Evolutionary conservation across 1,284 basidiomycete genomes (phyloP).

Genomic region (Takashimella koratensis): DNA sequence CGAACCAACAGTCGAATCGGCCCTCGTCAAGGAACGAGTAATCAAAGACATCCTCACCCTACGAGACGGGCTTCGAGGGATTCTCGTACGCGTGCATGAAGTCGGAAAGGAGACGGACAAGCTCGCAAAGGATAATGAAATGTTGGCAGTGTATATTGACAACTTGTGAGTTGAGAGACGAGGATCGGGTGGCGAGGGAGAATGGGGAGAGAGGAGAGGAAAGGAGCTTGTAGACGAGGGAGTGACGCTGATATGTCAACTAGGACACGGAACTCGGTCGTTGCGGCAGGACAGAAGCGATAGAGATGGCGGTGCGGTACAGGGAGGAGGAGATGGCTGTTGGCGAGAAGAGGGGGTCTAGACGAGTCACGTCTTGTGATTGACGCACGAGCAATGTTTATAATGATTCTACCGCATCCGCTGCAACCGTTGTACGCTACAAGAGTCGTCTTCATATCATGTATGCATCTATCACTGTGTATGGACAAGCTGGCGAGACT

Average conservation of each 20-base stretch:
- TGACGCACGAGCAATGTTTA: no score
- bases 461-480: neutral
- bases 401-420: no score
- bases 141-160: constrained; percentile 46
- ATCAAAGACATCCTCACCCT: constrained; percentile 43
- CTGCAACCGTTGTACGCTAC: neutral
- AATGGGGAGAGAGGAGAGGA: neutral
- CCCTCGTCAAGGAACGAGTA: constrained; percentile 39
- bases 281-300: constrained; percentile 41
- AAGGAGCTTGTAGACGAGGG: neutral
- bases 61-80: constrained; percentile 40
- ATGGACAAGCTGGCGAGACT: neutral
- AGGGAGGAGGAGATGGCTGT: neutral
- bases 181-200: neutral
- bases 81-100: constrained; percentile 39
- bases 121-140: constrained; percentile 43
- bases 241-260: neutral
- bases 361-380: no score
- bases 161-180: constrained; percentile 37
- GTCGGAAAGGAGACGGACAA: constrained; percentile 45
- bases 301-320: constrained; percentile 2
- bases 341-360: no score
- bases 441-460: neutral
- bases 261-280: constrained; percentile 47
- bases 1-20: constrained; percentile 33